These are phyloP conservation scores for Lentinula detonsa DNA, from an alignment of 768 basidiomycete species.

Conservation along the genomic window DNA sequence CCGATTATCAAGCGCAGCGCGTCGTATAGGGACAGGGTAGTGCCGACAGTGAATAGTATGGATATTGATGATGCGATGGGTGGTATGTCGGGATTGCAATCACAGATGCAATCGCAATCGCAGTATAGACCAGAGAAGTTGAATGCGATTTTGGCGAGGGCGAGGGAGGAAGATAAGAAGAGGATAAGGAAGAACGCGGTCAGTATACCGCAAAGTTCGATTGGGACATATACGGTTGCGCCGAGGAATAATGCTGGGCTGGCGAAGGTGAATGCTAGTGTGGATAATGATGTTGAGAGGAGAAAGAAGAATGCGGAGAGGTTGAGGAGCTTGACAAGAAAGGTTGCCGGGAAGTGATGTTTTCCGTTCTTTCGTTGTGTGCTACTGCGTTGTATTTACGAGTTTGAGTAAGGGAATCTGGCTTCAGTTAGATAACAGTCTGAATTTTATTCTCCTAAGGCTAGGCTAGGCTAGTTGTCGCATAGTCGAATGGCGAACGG, in stretches of 20 bases:
- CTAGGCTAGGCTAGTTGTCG: too few relatives aligned
- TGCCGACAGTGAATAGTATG: slow-evolving; percentile 45
- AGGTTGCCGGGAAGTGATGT: slow-evolving; percentile 23
- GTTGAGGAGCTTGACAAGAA: slow-evolving; percentile 55
- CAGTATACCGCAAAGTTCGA: slow-evolving; percentile 69
- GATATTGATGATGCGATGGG: slow-evolving; percentile 19
- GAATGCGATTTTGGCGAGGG: slow-evolving; percentile 63
- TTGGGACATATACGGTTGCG: slow-evolving; percentile 78
- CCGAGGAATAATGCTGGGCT: slow-evolving; percentile 55
- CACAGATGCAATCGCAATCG: not conserved
- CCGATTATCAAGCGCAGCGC: slow-evolving; percentile 89
- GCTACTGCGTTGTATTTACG: too few relatives aligned
- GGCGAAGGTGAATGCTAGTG: slow-evolving; percentile 45
- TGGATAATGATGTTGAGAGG: slow-evolving; percentile 70
- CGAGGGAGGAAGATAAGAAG: slow-evolving; percentile 61
- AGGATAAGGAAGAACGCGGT: slow-evolving; percentile 75
- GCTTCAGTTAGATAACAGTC: too few relatives aligned
- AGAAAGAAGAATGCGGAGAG: slow-evolving; percentile 72
- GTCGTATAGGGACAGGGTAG: slow-evolving; percentile 68
- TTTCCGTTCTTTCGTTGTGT: not conserved
- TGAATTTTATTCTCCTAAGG: too few relatives aligned
- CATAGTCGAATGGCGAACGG: too few relatives aligned
- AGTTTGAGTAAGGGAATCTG: too few relatives aligned
- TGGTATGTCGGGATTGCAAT: slow-evolving; percentile 11
- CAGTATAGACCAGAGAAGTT: slow-evolving; percentile 45